These are phyloP conservation scores for Jatropha multifida DNA, from an alignment of 441 rosid species.

Conservation along the genomic window DNA sequence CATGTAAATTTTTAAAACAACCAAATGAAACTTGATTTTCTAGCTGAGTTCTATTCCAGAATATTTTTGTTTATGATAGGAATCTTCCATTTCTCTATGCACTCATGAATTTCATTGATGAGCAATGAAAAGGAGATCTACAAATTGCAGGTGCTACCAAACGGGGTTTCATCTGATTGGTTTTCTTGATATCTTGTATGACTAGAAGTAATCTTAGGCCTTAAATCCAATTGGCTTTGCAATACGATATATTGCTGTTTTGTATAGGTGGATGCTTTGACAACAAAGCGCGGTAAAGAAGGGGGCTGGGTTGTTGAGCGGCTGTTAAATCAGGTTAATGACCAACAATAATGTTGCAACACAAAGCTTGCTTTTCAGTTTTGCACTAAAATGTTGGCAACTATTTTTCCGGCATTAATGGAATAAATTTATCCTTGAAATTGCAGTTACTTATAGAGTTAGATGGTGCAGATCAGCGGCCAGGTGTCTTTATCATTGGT, in stretches of 20 bases:
- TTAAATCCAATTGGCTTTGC: neutral
- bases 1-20: neutral
- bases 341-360: neutral
- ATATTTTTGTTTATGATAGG: neutral
- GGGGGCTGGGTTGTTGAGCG: constrained; percentile 98
- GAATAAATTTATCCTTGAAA: constrained; percentile 19
- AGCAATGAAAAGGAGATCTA: neutral
- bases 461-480: constrained; percentile 84
- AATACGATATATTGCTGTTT: neutral
- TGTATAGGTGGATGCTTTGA: constrained; percentile 88
- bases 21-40: neutral
- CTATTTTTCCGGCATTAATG: neutral
- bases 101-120: neutral
- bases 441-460: constrained; percentile 86
- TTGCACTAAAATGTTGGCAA: neutral
- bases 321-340: constrained; percentile 76
- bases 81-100: neutral
- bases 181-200: neutral
- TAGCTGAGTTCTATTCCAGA: neutral
- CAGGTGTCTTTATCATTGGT: constrained; percentile 82
- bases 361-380: neutral
- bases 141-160: neutral
- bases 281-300: constrained; percentile 85
- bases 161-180: neutral
- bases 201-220: neutral